Evolutionary conservation across 2,329 filamentous ascomycete species (phyloP), one percentile per base, ranked within the genome.

Genomic region (Amphichorda felina): DNA sequence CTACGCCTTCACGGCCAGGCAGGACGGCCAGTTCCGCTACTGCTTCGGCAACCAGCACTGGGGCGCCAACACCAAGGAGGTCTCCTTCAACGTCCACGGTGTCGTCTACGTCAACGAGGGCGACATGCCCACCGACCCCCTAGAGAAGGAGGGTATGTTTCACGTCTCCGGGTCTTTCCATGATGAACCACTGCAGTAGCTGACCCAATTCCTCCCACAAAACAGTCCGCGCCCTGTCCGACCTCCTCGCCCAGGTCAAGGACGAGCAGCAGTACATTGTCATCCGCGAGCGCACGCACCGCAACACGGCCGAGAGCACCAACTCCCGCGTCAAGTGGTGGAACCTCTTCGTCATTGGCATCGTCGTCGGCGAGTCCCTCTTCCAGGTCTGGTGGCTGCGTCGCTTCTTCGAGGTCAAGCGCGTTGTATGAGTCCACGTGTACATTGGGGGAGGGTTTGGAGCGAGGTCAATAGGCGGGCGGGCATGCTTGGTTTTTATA

Each of bases 381-480:
- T 98, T 98, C 70, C 91, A 98, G 68, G 89, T 98, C 45, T 98
- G 91, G 89, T 98, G 91, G 88, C 63, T 98, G 57, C 91, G 94
- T 67, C 77, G 91, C 55, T 98, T 98, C 73, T 95, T 95, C 55
- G 88, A 95, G 78, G 77, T 82, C 50, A 77, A 81, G 65, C 67
- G 75, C 34, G 73, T 79, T 35, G 72, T 79, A 24, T 24, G 10
- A 24, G 10, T 6, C 10, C 6, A 24, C 6, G 21, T 24, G 21
- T 6, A 24, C 21, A 24, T 6, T 10, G 10, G 6, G 6, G 6
- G 21, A 10, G 21, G 21, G 6, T 24, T 6, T n/a, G n/a, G n/a
- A n/a, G n/a, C n/a, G n/a, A n/a, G n/a, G n/a, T n/a, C n/a, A n/a
- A n/a, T n/a, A n/a, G n/a, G n/a, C n/a, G n/a, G n/a, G n/a, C n/a